Conservation (phyloP, 2,329 filamentous ascomycete species). For the Stachybotrys echinatus region DNA sequence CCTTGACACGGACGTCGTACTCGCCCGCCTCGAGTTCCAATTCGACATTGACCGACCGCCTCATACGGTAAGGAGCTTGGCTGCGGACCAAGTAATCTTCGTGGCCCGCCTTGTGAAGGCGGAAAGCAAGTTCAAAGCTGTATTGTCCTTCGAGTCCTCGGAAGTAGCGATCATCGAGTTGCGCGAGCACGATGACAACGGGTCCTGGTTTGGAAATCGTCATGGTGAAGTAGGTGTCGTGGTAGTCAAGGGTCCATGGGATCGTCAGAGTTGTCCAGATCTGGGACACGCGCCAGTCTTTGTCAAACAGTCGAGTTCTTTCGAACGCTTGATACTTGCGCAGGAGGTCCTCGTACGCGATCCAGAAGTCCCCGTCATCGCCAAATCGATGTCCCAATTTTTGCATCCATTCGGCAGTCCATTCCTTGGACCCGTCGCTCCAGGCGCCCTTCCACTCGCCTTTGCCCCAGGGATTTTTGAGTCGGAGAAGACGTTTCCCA, state of each 20-base stretch:
- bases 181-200: conserved; percentile 50
- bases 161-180: conserved; percentile 55
- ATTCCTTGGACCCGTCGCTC: conserved; percentile 79
- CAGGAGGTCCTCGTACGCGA: conserved; percentile 54
- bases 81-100: conserved; percentile 52
- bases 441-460: conserved; percentile 78
- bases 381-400: conserved; percentile 70
- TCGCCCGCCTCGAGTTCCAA: conserved; percentile 67
- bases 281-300: conserved; percentile 46
- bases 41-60: conserved; percentile 71
- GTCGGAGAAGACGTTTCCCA: conserved; percentile 56
- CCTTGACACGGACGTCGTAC: conserved; percentile 71
- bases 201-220: conserved; percentile 41
- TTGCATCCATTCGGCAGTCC: conserved; percentile 74
- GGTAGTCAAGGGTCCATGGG: conserved; percentile 52
- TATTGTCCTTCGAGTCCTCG: conserved; percentile 53
- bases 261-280: conserved; percentile 46
- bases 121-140: conserved; percentile 46
- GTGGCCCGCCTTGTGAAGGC: conserved; percentile 42
- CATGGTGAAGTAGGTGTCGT: conserved; percentile 48
- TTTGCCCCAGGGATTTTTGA: conserved; percentile 76
- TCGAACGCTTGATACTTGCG: conserved; percentile 54
- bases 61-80: conserved; percentile 54
- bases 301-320: conserved; percentile 51
- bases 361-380: conserved; percentile 66